Conservation (phyloP, 495 filamentous ascomycete species). For the Penicillium taxi region DNA sequence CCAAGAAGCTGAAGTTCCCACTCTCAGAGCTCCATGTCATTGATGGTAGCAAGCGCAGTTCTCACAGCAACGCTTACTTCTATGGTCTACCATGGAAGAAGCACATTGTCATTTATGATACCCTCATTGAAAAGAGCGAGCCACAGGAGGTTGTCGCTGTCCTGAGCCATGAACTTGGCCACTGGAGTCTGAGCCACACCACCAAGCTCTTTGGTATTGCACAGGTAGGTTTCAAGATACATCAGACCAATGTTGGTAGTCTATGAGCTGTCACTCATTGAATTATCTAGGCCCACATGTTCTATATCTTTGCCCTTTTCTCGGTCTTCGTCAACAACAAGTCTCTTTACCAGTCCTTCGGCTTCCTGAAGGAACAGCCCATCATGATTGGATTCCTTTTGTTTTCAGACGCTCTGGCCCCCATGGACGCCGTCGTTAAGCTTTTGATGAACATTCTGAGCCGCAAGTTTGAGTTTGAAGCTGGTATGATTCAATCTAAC, state of each 20-base stretch:
- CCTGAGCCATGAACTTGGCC: slow-evolving; percentile 88
- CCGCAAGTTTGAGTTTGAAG: slow-evolving; percentile 89
- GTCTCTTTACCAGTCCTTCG: slow-evolving; percentile 84
- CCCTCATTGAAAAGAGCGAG: slow-evolving; percentile 88
- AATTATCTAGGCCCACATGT: slow-evolving; percentile 66
- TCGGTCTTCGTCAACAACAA: slow-evolving; percentile 94
- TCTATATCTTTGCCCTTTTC: slow-evolving; percentile 94
- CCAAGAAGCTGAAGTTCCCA: slow-evolving; percentile 80
- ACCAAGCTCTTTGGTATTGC: slow-evolving; percentile 84
- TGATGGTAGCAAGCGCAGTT: slow-evolving; percentile 93
- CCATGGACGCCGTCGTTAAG: slow-evolving; percentile 87
- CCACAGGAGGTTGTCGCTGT: slow-evolving; percentile 90
- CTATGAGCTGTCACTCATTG: slow-evolving; percentile 6
- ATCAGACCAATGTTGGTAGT: background rate
- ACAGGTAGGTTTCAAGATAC: slow-evolving; percentile 49
- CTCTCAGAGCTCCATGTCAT: slow-evolving; percentile 88
- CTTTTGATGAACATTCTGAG: slow-evolving; percentile 93
- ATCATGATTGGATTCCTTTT: slow-evolving; percentile 95
- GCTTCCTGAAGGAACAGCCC: slow-evolving; percentile 75
- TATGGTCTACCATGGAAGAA: slow-evolving; percentile 99
- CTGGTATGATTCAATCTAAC: slow-evolving; percentile 48
- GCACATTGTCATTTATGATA: slow-evolving; percentile 99
- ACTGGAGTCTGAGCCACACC: slow-evolving; percentile 94
- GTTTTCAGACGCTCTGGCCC: slow-evolving; percentile 87
- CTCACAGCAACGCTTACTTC: slow-evolving; percentile 98